Evolutionary conservation across 108 stramenopile species (phyloP).

Genomic region (Skeletonema menzelii): DNA sequence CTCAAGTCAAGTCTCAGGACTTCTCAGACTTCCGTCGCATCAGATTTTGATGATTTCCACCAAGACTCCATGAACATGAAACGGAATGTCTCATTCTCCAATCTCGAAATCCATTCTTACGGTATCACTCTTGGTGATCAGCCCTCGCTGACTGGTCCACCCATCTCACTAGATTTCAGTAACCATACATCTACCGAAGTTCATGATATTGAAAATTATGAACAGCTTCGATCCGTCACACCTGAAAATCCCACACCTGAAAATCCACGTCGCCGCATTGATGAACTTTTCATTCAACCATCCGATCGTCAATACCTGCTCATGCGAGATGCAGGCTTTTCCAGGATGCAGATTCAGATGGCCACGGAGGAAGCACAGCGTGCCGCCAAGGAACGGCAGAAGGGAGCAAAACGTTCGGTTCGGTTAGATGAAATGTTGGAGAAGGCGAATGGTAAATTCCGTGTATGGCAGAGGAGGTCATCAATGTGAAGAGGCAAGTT

Average conservation of each 20-base stretch:
- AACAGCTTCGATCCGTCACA: conserved; percentile 8
- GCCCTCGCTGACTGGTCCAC: conserved; percentile 17
- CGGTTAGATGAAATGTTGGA: conserved; percentile 28
- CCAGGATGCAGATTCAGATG: conserved; percentile 36
- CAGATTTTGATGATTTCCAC: background rate
- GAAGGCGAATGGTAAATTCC: conserved; percentile 11
- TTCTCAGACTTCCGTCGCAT: background rate
- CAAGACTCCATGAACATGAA: conserved; percentile 11
- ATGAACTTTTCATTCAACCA: conserved; percentile 48
- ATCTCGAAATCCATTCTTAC: conserved; percentile 38
- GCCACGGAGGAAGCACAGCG: conserved; percentile 50
- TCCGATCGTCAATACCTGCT: conserved; percentile 47
- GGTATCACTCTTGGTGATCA: conserved; percentile 23
- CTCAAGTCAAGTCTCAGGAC: background rate
- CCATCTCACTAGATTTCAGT: conserved; percentile 32
- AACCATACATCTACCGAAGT: background rate
- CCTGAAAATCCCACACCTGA: background rate
- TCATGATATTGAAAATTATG: conserved; percentile 19
- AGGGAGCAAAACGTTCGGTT: background rate
- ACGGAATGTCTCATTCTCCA: conserved; percentile 38
- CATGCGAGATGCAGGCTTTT: conserved; percentile 52
- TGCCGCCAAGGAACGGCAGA: conserved; percentile 1
- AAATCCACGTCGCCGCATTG: conserved; percentile 8
- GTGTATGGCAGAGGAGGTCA: background rate
- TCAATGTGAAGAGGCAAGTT: background rate